These are phyloP conservation scores for Aphanocladium album DNA, from an alignment of 2,329 filamentous ascomycete species.

Conservation along the genomic window DNA sequence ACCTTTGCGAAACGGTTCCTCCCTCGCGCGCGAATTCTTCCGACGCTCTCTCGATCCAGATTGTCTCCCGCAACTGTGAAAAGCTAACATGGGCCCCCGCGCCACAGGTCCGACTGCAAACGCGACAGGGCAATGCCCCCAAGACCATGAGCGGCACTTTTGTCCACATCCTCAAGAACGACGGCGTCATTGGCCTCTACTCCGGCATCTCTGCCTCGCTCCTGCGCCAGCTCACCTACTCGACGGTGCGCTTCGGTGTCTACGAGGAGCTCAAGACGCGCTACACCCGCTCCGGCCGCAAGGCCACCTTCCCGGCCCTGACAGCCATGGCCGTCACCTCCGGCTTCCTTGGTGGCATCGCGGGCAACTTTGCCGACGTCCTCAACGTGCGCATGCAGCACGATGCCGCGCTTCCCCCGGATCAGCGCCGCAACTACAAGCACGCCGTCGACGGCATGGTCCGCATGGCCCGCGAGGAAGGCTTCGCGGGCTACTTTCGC, in stretches of 20 bases:
- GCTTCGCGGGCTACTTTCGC: constrained; percentile 68
- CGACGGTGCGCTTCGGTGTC: constrained; percentile 90
- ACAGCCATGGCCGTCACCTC: constrained; percentile 77
- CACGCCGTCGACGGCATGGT: constrained; percentile 82
- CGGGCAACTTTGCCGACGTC: constrained; percentile 92
- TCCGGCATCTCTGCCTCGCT: constrained; percentile 88
- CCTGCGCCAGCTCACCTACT: constrained; percentile 91
- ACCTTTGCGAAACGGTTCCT: not conserved
- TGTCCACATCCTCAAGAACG: constrained; percentile 67
- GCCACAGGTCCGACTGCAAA: constrained; percentile 76
- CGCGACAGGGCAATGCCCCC: constrained; percentile 68
- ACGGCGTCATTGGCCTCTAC: constrained; percentile 80
- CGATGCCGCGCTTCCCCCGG: constrained; percentile 68
- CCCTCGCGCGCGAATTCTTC: not conserved
- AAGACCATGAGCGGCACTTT: constrained; percentile 84
- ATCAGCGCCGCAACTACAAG: constrained; percentile 78
- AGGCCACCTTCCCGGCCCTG: constrained; percentile 69
- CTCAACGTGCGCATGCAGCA: constrained; percentile 99
- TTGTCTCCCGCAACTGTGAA: not conserved
- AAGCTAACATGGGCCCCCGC: constrained; percentile 13
- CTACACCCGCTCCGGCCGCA: constrained; percentile 36
- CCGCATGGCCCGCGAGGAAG: constrained; percentile 84
- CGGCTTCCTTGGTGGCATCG: constrained; percentile 82
- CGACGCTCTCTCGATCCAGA: not conserved
- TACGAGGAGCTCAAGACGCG: constrained; percentile 88